Conservation (phyloP, 805 yeast genomes). For the Clavispora phyllophila region DNA sequence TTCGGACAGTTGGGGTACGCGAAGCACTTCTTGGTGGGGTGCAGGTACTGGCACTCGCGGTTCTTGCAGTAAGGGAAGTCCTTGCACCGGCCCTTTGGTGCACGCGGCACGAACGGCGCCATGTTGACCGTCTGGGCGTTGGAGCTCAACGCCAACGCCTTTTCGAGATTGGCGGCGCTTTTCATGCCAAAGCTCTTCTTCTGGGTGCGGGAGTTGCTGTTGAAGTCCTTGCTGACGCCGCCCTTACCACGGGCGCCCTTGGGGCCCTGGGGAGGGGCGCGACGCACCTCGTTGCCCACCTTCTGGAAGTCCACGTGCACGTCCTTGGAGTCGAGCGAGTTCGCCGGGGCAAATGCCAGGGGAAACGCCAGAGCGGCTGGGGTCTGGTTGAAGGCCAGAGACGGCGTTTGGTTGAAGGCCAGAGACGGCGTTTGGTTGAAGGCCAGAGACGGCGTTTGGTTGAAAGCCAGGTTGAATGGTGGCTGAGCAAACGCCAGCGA, state of each 20-base stretch:
- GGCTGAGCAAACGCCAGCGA: constrained; percentile 1
- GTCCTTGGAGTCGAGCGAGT: constrained; percentile 1
- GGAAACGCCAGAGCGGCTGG: background rate
- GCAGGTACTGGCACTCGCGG: constrained; percentile 67
- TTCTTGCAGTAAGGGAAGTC: constrained; percentile 69
- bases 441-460: background rate
- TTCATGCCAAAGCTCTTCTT: constrained; percentile 30
- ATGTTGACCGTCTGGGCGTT: constrained; percentile 21
- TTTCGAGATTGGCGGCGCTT: constrained; percentile 38
- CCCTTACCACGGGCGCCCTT: constrained; percentile 5
- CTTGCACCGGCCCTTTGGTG: constrained; percentile 61
- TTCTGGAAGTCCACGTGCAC: constrained; percentile 11
- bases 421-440: background rate
- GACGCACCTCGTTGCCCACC: constrained; percentile 4
- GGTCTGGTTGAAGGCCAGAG: background rate
- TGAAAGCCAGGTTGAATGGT: background rate
- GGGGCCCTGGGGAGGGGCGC: constrained; percentile 1
- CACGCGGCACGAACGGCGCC: constrained; percentile 35
- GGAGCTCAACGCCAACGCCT: constrained; percentile 33
- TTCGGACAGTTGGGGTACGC: constrained; percentile 75
- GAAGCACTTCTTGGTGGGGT: constrained; percentile 74
- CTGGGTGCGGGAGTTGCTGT: constrained; percentile 5
- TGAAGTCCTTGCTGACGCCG: constrained; percentile 14
- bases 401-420: background rate
- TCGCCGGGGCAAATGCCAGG: background rate